These are phyloP conservation scores for Zhuliangozyma blackwelliae DNA, from an alignment of 1,139 yeast species.

Conservation along the genomic window DNA sequence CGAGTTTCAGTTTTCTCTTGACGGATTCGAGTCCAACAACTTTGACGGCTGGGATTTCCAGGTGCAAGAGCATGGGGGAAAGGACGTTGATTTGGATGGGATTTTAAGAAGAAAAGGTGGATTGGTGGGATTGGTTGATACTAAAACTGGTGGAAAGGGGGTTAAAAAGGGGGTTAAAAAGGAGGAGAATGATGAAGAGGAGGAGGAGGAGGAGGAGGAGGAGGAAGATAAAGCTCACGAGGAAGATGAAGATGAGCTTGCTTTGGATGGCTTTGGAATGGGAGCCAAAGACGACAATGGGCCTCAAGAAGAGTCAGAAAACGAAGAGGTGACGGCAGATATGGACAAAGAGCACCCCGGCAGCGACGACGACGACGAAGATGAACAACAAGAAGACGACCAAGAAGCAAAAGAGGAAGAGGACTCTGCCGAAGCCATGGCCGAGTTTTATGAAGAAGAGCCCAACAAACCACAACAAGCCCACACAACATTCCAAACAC, in stretches of 20 bases:
- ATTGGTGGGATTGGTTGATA: slow-evolving; percentile 48
- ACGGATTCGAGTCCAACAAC: slow-evolving; percentile 47
- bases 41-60: slow-evolving; percentile 85
- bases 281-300: slow-evolving; percentile 37
- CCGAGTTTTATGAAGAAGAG: slow-evolving; percentile 58
- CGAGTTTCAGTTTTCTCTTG: slow-evolving; percentile 64
- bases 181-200: slow-evolving; percentile 26
- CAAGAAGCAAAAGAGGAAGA: slow-evolving; percentile 56
- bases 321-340: slow-evolving; percentile 23
- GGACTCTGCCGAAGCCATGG: slow-evolving; percentile 70
- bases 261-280: slow-evolving; percentile 74
- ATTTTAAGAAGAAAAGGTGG: slow-evolving; percentile 83
- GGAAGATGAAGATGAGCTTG: slow-evolving; percentile 32
- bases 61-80: slow-evolving; percentile 32
- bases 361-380: slow-evolving; percentile 18
- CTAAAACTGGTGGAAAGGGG: slow-evolving; percentile 1
- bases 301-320: slow-evolving; percentile 24
- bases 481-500: slow-evolving; percentile 66
- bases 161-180: slow-evolving; percentile 17
- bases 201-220: slow-evolving; percentile 25
- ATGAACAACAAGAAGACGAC: slow-evolving; percentile 47
- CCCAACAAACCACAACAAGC: slow-evolving; percentile 40
- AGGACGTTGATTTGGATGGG: slow-evolving; percentile 81
- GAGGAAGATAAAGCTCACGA: slow-evolving; percentile 27
- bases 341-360: slow-evolving; percentile 22